A percentile compares a stretch with the other conserved stretches of the same genome.
Conservation (phyloP, 2,329 filamentous ascomycete genomes). For the Fusarium cyanostomum region DNA sequence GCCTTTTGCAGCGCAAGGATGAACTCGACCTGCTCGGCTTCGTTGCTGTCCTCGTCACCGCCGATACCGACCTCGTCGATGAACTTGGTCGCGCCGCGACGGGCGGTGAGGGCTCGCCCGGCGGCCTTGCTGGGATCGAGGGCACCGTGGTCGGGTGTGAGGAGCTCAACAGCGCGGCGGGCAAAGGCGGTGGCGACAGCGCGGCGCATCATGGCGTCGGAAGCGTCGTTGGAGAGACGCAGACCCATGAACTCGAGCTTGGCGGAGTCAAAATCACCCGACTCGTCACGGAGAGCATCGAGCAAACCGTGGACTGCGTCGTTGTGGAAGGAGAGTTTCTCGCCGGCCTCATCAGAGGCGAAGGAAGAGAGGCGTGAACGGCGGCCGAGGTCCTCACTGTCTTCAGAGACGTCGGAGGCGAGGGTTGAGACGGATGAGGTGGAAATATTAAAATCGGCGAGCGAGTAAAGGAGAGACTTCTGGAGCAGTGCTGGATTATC, state of each 20-base stretch:
- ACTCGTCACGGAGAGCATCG: conserved; percentile 80
- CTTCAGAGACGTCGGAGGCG: conserved; percentile 72
- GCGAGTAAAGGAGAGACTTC: conserved; percentile 64
- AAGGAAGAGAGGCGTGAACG: conserved; percentile 76
- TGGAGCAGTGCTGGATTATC: conserved; percentile 63
- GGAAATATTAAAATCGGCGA: conserved; percentile 62
- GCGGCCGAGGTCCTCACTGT: conserved; percentile 73
- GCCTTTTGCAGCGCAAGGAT: conserved; percentile 84
- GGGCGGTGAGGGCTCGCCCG: conserved; percentile 65
- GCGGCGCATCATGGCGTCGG: conserved; percentile 85
- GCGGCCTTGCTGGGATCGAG: conserved; percentile 73
- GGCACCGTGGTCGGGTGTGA: conserved; percentile 58
- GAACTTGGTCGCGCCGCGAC: conserved; percentile 64
- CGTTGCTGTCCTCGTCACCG: conserved; percentile 57
- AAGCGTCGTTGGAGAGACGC: conserved; percentile 90
- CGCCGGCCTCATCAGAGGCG: conserved; percentile 74
- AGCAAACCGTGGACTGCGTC: conserved; percentile 89
- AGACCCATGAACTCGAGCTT: conserved; percentile 93
- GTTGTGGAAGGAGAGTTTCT: conserved; percentile 73
- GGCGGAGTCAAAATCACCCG: conserved; percentile 80
- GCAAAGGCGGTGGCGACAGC: conserved; percentile 88
- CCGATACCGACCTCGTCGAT: conserved; percentile 68
- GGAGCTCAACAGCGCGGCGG: conserved; percentile 78
- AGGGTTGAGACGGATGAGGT: conserved; percentile 66
- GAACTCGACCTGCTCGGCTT: conserved; percentile 86